Percentiles rank a stretch among this genome's conserved stretches.
Conservation (phyloP, 352 stramenopile genomes). For the Pythium angustatum region DNA sequence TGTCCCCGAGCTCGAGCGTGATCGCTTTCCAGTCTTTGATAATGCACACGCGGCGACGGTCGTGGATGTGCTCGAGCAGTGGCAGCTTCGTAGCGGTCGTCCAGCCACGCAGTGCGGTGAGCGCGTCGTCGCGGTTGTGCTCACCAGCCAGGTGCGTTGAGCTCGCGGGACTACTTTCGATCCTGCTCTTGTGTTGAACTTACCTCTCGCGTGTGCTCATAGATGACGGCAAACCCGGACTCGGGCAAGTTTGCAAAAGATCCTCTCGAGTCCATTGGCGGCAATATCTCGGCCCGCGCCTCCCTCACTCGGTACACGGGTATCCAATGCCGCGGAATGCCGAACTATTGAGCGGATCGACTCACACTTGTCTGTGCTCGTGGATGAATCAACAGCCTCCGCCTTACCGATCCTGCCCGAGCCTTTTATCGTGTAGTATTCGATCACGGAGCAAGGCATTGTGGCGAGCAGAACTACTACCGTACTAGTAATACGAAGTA, state of each 20-base stretch:
- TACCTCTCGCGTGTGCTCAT: conserved; percentile 2
- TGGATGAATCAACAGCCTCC: conserved; percentile 48
- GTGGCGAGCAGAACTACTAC: conserved; percentile 87
- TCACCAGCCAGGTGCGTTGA: conserved; percentile 77
- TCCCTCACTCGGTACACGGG: conserved; percentile 82
- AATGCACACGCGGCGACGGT: conserved; percentile 75
- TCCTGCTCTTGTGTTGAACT: too few species aligned
- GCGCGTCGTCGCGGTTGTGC: conserved; percentile 93
- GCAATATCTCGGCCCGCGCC: conserved; percentile 89
- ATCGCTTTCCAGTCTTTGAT: conserved; percentile 97
- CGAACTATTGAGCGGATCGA: neutral
- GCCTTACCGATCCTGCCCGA: conserved; percentile 96
- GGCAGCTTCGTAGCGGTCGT: conserved; percentile 90
- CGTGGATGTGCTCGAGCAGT: conserved; percentile 87
- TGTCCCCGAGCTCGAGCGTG: conserved; percentile 93
- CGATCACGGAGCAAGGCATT: conserved; percentile 95
- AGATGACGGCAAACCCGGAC: conserved; percentile 90
- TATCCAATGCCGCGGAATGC: too few species aligned
- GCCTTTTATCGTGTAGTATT: conserved; percentile 98
- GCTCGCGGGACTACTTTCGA: too few species aligned
- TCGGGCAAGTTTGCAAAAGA: conserved; percentile 92
- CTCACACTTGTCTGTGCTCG: neutral
- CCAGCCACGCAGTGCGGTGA: conserved; percentile 94
- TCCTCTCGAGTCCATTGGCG: conserved; percentile 88
- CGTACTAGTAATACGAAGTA: too few species aligned